Conservation (phyloP, 768 basidiomycete genomes). For the Boletus eberwhitei region DNA sequence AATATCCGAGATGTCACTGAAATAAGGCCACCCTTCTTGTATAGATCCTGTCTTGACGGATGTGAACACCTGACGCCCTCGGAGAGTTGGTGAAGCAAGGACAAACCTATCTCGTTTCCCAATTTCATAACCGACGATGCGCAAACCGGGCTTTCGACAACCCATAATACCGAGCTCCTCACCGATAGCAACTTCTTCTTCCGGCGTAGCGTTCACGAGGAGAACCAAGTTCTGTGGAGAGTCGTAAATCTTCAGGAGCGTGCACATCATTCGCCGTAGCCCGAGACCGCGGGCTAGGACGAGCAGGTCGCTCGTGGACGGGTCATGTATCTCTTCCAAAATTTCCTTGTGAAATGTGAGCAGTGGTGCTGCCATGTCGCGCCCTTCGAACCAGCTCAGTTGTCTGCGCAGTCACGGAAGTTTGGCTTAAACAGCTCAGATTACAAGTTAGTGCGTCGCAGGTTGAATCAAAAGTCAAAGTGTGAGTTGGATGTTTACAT, state of each 20-base stretch:
- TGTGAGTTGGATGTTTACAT: too few relatives aligned
- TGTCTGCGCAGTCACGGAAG: not conserved
- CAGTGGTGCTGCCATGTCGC: slow-evolving; percentile 29
- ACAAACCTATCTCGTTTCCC: slow-evolving; percentile 72
- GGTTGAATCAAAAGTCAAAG: not conserved
- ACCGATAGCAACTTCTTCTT: slow-evolving; percentile 88
- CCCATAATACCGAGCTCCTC: slow-evolving; percentile 94
- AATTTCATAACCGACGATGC: slow-evolving; percentile 81
- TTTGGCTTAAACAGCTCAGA: not conserved
- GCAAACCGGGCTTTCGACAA: slow-evolving; percentile 79
- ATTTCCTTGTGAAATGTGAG: slow-evolving; percentile 69
- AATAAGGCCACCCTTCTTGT: slow-evolving; percentile 84
- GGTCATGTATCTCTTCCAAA: slow-evolving; percentile 68
- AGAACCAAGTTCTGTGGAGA: slow-evolving; percentile 79
- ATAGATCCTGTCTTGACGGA: slow-evolving; percentile 66
- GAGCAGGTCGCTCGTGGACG: slow-evolving; percentile 66
- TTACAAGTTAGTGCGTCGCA: not conserved
- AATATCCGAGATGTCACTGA: slow-evolving; percentile 93
- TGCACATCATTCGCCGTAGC: slow-evolving; percentile 76
- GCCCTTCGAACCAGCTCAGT: not conserved
- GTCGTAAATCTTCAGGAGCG: slow-evolving; percentile 90
- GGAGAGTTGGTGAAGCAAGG: not conserved
- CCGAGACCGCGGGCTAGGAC: slow-evolving; percentile 91
- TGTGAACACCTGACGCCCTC: slow-evolving; percentile 7
- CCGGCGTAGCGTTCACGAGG: slow-evolving; percentile 76